Base-by-base conservation (phyloP, 768 basidiomycete species). In the Saitozyma podzolica region DNA sequence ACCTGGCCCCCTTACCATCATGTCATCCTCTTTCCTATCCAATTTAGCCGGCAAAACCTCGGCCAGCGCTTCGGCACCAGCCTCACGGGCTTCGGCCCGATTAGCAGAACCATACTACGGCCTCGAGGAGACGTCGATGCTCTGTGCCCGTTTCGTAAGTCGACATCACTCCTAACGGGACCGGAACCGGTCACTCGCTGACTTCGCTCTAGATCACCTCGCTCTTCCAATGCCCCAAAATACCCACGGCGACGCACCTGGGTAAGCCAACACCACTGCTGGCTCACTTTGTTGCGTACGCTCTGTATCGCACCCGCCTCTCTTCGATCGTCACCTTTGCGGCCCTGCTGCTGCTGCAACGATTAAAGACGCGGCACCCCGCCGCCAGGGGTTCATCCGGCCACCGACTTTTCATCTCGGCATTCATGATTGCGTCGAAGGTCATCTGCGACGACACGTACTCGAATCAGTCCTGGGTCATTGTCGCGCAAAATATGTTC, bases 401-500 rank as follows among this genome's bases (percentile, higher is more conserved):
- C 20, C 91, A 96, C 75, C 85, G 91, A 0, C 81, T 96, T 11
- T 93, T 92, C 81, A 89, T 94, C 50, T 91, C 90, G 0, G 91
- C 91, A 0, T 91, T 92, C 79, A 94, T 94, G 91, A 90, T 93
- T 73, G 86, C 90, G 2, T 88, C 87, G 9, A 92, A 92, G 74
- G 89, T 92, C 17, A 89, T 92, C 53, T 92, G 91, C 80, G 91
- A 94, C 82, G 91, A 93, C 70, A 93, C 91, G 0, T 94, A 93
- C 77, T 91, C 89, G 13, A 93, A 93, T 84, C 91, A 92, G 76
- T 90, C 89, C 0, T 94, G 92, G 91, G 85, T 86, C 6, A 89
- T 93, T 50, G 91, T 94, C 45, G 91, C 89, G 0, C 90, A 93
- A 78, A 87, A 86, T 29, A 88, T 91, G 86, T 94, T 92, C 71